Evolutionary conservation across 768 basidiomycete species (phyloP).

Genomic region (Tulasnella sp.): DNA sequence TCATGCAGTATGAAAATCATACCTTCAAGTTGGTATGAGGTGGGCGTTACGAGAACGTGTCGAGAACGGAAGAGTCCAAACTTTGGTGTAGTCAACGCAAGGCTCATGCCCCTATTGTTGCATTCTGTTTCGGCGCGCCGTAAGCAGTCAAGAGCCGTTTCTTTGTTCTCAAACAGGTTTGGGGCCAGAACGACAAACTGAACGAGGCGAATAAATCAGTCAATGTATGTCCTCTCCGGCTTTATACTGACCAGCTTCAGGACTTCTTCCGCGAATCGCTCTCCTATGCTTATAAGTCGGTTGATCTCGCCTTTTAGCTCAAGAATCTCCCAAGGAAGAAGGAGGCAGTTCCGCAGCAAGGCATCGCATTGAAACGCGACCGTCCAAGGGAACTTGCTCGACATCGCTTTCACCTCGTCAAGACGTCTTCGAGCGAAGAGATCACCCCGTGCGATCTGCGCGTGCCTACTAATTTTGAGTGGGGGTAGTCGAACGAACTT

Average conservation of each 20-base stretch:
- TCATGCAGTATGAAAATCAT: neutral
- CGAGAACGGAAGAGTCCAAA: slow-evolving; percentile 45
- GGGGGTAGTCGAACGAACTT: slow-evolving; percentile 28
- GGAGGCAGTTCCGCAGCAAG: slow-evolving; percentile 46
- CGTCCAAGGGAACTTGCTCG: slow-evolving; percentile 44
- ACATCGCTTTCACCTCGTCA: slow-evolving; percentile 32
- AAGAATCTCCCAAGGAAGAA: slow-evolving; percentile 49
- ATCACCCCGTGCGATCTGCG: slow-evolving; percentile 26
- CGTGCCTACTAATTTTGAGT: slow-evolving; percentile 34
- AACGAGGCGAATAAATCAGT: neutral
- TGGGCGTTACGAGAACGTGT: slow-evolving; percentile 66
- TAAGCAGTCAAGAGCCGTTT: slow-evolving; percentile 37
- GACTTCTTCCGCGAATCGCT: slow-evolving; percentile 27
- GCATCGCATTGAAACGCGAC: slow-evolving; percentile 71
- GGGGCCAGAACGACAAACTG: neutral
- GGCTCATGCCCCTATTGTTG: neutral
- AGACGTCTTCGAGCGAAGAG: slow-evolving; percentile 45
- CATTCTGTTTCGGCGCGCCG: slow-evolving; percentile 24
- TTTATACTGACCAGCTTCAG: slow-evolving; percentile 36
- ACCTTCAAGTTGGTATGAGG: slow-evolving; percentile 60
- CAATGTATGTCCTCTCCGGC: slow-evolving; percentile 28
- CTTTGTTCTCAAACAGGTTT: slow-evolving; percentile 15
- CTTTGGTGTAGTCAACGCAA: neutral
- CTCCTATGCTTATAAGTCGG: slow-evolving; percentile 36
- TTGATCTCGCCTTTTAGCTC: slow-evolving; percentile 7